A percentile compares a stretch with the other conserved stretches of the same genome.
These are phyloP conservation scores for Scortechinia acanthostroma DNA, from an alignment of 2,329 filamentous ascomycete species.

Conservation along the genomic window DNA sequence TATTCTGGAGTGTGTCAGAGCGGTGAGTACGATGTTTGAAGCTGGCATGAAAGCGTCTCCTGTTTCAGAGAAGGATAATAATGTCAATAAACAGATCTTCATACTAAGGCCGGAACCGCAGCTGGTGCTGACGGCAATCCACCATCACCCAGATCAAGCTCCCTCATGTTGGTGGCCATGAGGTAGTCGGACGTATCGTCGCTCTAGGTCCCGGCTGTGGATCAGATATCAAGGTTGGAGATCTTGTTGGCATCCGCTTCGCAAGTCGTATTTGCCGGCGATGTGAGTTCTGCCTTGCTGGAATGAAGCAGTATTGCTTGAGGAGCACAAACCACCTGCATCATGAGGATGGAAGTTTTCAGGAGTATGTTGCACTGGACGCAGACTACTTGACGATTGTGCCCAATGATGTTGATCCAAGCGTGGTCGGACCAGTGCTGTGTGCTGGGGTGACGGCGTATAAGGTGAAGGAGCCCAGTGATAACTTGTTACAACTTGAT, in stretches of 20 bases:
- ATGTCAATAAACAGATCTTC: conserved; percentile 25
- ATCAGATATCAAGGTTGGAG: conserved; percentile 21
- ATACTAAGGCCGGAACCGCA: conserved; percentile 27
- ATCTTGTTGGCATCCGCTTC: conserved; percentile 31
- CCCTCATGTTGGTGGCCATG: conserved; percentile 33
- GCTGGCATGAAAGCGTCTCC: too few species aligned
- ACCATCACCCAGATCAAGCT: conserved; percentile 32
- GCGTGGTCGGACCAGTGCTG: conserved; percentile 27
- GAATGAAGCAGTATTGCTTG: conserved; percentile 27
- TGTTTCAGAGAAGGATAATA: too few species aligned
- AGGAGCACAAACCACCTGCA: conserved; percentile 32
- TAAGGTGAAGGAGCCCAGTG: too few species aligned
- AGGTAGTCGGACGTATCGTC: conserved; percentile 31
- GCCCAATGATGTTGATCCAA: conserved; percentile 29
- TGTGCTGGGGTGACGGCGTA: conserved; percentile 34
- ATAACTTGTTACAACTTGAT: too few species aligned
- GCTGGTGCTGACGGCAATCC: conserved; percentile 21
- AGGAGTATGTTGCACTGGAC: conserved; percentile 31
- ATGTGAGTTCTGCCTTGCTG: conserved; percentile 31
- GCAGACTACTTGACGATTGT: conserved; percentile 30
- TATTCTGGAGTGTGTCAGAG: conserved; percentile 34
- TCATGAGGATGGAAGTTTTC: conserved; percentile 34
- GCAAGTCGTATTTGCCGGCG: conserved; percentile 28
- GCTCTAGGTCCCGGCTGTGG: conserved; percentile 22
- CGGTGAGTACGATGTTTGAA: conserved; percentile 21